These are phyloP conservation scores for Dioszegia hungarica DNA, from an alignment of 768 basidiomycete species.

Conservation along the genomic window DNA sequence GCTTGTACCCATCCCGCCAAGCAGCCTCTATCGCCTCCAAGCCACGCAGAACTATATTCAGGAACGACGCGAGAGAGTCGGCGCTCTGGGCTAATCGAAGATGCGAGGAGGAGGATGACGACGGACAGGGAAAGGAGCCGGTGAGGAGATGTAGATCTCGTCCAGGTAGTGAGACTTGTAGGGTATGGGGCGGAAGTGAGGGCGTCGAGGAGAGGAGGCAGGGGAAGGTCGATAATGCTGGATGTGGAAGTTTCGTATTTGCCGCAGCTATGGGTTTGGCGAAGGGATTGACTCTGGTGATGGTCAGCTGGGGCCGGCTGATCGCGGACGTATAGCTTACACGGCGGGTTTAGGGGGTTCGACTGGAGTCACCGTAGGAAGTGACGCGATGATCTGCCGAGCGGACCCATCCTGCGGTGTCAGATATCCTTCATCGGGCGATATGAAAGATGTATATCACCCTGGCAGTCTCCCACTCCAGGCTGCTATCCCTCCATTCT, in stretches of 20 bases:
- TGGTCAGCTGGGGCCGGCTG: not conserved
- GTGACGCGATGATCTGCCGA: conserved; percentile 24
- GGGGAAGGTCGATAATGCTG: conserved; percentile 21
- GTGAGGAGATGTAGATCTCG: conserved; percentile 15
- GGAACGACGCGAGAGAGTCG: conserved; percentile 15
- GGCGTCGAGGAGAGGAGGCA: conserved; percentile 18
- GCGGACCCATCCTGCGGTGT: conserved; percentile 24
- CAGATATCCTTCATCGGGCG: not conserved
- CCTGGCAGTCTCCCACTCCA: conserved; percentile 11
- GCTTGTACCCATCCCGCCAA: conserved; percentile 32
- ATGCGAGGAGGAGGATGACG: not conserved
- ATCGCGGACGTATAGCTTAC: conserved; percentile 12
- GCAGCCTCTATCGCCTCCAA: conserved; percentile 22
- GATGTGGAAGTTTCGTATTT: conserved; percentile 10
- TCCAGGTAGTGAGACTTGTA: conserved; percentile 4
- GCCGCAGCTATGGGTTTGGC: conserved; percentile 8
- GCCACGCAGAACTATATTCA: conserved; percentile 27
- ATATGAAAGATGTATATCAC: not conserved
- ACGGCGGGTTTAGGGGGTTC: conserved; percentile 33
- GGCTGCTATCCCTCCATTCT: conserved; percentile 15
- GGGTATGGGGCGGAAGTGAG: conserved; percentile 17
- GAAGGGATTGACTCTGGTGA: conserved; percentile 19
- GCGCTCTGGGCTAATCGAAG: conserved; percentile 15
- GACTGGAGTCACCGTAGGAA: conserved; percentile 30
- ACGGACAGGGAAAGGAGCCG: conserved; percentile 20